Base-by-base conservation (phyloP, 2,329 filamentous ascomycete species). In the Periconia digitata region DNA sequence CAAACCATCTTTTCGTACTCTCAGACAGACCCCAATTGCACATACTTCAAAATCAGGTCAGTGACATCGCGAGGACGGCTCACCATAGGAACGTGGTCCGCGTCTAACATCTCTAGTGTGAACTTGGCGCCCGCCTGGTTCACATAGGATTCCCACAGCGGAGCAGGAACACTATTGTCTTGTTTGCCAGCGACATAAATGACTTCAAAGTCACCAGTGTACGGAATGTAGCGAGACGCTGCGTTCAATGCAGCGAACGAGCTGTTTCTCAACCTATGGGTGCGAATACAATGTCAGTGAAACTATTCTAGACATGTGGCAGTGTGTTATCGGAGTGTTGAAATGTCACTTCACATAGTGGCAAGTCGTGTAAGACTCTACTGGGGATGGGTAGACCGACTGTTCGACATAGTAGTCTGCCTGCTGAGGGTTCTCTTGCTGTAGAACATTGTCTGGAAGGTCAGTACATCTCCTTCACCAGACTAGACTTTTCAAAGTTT, bases 21-120 rank as follows among this genome's bases (percentile, higher is more conserved):
- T n/a, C n/a, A n/a, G n/a, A n/a, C n/a, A n/a, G n/a, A n/a, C n/a
- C n/a, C n/a, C 21, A 40, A 47, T 17, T 40, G 44, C 27, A 49
- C 44, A 38, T 58, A 60, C 29, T 46, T 44, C 18, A 46, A 42
- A 10, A 60, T 51, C 8, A 62, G 21, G 13, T 53, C 44, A 8
- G 50, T 53, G 23, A 64, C 56, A 40, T 53, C 47, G 3, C 55
- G 45, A 12, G 62, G 58, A 37, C 47, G 49, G 49, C 60, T 62
- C 40, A 68, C n/a, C 60, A 61, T 59, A 12, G 59, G 46, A 22
- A 56, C 41, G 51, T 67, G 63, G 46, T 58, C 58, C 8, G 43
- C 50, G 38, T 59, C 53, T 24, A 59, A 34, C 2, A 21, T 35
- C 39, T 54, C 47, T 5, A 60, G 51, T 20, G 50, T 47, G 15